Base-by-base conservation (phyloP, 371 early-diverging fungal genomes). In the Syncephalastrum contaminatum region DNA sequence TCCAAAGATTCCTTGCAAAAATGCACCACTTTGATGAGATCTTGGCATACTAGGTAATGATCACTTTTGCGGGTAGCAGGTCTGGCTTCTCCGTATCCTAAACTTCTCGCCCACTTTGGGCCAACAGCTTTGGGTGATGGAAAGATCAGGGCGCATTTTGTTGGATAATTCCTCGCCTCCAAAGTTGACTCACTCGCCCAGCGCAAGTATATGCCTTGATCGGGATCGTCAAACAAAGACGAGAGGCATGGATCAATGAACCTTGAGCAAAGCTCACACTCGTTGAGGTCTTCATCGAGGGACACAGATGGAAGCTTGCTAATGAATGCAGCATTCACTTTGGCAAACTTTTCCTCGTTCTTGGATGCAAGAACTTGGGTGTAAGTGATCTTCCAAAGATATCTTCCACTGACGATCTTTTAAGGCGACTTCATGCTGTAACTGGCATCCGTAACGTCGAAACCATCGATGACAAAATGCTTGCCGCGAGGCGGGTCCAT, bases 21-120 rank as follows among this genome's bases (percentile, higher is more conserved):
- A 13, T 30, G n/a, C 22, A 22, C 60, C 24, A 54, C 44, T 30
- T 51, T 51, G 51, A 60, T 44, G 15, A 60, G 51, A 50, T 60
- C 60, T 39, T 44, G 48, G 54, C 50, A 54, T 8, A 60, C 43
- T 16, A 54, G 51, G 39, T 43, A 60, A 49, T 60, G 42, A 41
- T 60, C 48, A 36, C 44, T 50, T 48, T 44, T 51, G 25, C 24
- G 50, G 3, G 54, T 15, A 54, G 58, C 14, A 51, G 58, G 47
- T 44, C 45, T 58, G 52, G 48, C 52, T 51, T 58, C 58, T 45
- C 58, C 58, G 40, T 58, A 58, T 30, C 51, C 58, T 46, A 58
- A 51, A 40, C 58, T 58, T 58, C 52, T 58, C 47, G 30, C 46
- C 51, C 45, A 58, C 51, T 45, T 58, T 20, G 27, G 45, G 24